Evolutionary conservation across 73 alveolate species (phyloP).

Genomic region (Vitrella brassicaformis): DNA sequence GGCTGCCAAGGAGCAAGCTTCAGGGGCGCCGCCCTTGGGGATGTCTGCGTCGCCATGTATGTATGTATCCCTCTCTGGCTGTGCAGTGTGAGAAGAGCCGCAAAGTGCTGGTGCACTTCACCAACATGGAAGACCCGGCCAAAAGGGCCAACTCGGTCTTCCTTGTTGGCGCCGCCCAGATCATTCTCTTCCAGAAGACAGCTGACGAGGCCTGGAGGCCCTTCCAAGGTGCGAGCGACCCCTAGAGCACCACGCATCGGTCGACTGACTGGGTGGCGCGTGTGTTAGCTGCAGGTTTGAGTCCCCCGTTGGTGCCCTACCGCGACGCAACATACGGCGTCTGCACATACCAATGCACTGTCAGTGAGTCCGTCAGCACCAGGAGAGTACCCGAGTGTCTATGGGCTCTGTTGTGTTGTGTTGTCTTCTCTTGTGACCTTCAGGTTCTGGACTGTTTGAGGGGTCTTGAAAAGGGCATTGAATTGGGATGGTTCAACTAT

Average conservation of each 20-base stretch:
- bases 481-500: slow-evolving; percentile 77
- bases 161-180: slow-evolving; percentile 12
- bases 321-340: slow-evolving; percentile 80
- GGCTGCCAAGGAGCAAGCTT: too few species aligned
- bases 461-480: slow-evolving; percentile 76
- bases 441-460: slow-evolving; percentile 63
- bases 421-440: slow-evolving; percentile 31
- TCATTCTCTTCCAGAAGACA: background rate
- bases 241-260: background rate
- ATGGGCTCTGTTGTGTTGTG: background rate
- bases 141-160: slow-evolving; percentile 9
- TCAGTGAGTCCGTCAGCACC: background rate
- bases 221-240: slow-evolving; percentile 1
- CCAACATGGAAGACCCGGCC: too few species aligned
- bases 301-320: slow-evolving; percentile 56
- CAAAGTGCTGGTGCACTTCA: background rate
- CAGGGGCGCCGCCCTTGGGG: too few species aligned
- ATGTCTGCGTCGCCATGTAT: too few species aligned
- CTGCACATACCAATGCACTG: slow-evolving; percentile 48
- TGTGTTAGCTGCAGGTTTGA: background rate
- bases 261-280: background rate
- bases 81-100: background rate
- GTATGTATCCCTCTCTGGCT: background rate
- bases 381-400: background rate
- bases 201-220: slow-evolving; percentile 23